These are phyloP conservation scores for Gentiana dahurica DNA, from an alignment of 257 asterid species.

Conservation along the genomic window DNA sequence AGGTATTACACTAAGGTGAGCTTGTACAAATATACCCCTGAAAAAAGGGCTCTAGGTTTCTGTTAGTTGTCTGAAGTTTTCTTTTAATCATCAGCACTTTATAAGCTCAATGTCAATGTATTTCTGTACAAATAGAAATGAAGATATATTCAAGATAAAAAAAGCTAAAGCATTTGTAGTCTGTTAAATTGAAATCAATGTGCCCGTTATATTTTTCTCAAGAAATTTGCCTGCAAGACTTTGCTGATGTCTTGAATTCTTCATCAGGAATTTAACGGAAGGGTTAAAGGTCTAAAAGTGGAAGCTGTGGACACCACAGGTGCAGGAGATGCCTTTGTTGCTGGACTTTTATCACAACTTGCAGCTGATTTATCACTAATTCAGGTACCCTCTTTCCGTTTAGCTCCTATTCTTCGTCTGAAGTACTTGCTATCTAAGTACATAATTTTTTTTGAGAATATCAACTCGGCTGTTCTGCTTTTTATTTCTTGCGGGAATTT, in stretches of 20 bases:
- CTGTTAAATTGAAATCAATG: too few species aligned
- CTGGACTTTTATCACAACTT: constrained; percentile 74
- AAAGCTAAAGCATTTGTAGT: too few species aligned
- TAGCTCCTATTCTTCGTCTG: not conserved
- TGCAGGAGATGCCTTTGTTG: constrained; percentile 99
- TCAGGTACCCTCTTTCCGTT: constrained; percentile 35
- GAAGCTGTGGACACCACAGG: constrained; percentile 92
- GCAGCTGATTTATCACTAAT: constrained; percentile 66
- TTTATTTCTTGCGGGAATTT: too few species aligned
- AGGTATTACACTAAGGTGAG: constrained; percentile 91
- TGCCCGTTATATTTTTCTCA: too few species aligned
- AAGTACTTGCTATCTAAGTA: too few species aligned
- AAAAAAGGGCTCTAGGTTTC: not conserved
- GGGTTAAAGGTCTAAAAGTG: constrained; percentile 77
- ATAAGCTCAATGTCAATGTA: too few species aligned
- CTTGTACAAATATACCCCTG: not conserved
- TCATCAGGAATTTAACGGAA: constrained; percentile 75
- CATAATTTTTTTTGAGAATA: too few species aligned
- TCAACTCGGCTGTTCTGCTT: too few species aligned
- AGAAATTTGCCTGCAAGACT: not conserved
- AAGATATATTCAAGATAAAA: too few species aligned
- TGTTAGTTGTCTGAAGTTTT: too few species aligned
- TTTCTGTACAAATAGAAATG: too few species aligned
- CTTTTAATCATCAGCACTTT: too few species aligned
- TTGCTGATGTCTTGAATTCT: constrained; percentile 4